Evolutionary conservation across 352 stramenopile species (phyloP).

Genomic region (Phytopythium boreale): DNA sequence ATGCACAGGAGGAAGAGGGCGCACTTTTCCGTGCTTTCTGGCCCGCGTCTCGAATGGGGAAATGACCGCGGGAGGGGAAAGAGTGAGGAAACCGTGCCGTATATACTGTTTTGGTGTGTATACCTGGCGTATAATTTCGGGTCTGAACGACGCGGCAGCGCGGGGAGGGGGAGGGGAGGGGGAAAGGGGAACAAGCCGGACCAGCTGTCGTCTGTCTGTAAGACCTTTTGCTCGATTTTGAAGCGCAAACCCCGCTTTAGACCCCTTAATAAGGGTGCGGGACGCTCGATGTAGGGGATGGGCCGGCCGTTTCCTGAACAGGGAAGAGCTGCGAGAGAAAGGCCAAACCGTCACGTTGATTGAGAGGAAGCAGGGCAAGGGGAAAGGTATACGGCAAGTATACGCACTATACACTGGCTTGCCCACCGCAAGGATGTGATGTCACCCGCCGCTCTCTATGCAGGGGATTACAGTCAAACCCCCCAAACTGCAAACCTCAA

Average conservation of each 20-base stretch:
- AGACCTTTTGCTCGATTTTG: no score
- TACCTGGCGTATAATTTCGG: neutral
- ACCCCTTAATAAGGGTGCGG: no score
- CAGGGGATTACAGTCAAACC: neutral
- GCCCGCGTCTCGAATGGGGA: neutral
- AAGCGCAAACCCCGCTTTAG: no score
- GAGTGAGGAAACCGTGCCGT: neutral
- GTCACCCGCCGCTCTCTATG: neutral
- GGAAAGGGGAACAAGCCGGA: neutral
- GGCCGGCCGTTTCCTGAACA: neutral
- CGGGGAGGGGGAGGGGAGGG: neutral
- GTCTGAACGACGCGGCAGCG: neutral
- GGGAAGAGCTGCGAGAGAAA: neutral
- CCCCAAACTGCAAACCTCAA: no score
- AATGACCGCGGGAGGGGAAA: constrained; percentile 1
- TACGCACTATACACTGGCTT: neutral
- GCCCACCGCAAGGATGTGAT: neutral
- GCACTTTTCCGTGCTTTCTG: neutral
- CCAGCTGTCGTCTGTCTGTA: constrained; percentile 16
- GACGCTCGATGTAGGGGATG: neutral
- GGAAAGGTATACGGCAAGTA: neutral
- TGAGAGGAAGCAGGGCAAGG: neutral
- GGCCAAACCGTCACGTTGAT: constrained; percentile 1
- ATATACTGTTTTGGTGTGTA: neutral
- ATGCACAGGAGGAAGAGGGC: neutral